Evolutionary conservation across 495 filamentous ascomycete genomes (phyloP).

Genomic region (Staphylotrichum longicolle): DNA sequence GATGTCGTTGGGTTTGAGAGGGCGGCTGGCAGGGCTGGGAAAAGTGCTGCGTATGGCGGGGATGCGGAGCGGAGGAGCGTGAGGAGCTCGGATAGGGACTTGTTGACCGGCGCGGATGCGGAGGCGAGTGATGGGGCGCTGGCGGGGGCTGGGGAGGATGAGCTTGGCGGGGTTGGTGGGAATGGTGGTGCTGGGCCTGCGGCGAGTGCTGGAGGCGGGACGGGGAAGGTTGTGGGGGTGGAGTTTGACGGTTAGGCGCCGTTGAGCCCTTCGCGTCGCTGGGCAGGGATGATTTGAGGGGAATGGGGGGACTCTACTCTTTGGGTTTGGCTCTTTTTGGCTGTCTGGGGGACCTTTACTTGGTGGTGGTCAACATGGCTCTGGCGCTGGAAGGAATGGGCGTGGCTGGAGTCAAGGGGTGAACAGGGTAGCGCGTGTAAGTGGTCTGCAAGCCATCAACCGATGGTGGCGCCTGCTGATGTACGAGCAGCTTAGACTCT

Average conservation of each 20-base stretch:
- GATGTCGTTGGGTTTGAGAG: constrained; percentile 13
- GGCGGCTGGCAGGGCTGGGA: not conserved
- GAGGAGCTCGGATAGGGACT: constrained; percentile 69
- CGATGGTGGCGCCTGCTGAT: constrained; percentile 7
- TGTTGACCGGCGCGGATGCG: constrained; percentile 77
- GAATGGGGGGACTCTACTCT: not conserved
- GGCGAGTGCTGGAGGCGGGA: constrained; percentile 16
- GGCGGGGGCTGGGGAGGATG: constrained; percentile 15
- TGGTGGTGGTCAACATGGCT: not conserved
- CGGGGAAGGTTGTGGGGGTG: constrained; percentile 37
- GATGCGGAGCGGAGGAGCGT: constrained; percentile 60
- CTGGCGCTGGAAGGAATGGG: constrained; percentile 1
- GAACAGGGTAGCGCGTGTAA: constrained; percentile 8
- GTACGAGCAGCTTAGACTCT: not conserved
- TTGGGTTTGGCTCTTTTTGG: not conserved
- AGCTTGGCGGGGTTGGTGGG: constrained; percentile 27
- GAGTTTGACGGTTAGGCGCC: constrained; percentile 38
- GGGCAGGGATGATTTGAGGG: not conserved
- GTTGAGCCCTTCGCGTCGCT: not conserved
- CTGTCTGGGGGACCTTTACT: constrained; percentile 6
- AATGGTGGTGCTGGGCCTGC: constrained; percentile 27
- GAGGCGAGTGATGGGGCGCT: constrained; percentile 46
- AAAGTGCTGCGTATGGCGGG: constrained; percentile 32
- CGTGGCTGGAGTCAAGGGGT: constrained; percentile 2
- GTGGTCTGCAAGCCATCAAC: not conserved